A percentile compares a stretch with the other conserved stretches of the same genome.
Conservation (phyloP, 108 stramenopile genomes). For the Skeletonema tropicum region DNA sequence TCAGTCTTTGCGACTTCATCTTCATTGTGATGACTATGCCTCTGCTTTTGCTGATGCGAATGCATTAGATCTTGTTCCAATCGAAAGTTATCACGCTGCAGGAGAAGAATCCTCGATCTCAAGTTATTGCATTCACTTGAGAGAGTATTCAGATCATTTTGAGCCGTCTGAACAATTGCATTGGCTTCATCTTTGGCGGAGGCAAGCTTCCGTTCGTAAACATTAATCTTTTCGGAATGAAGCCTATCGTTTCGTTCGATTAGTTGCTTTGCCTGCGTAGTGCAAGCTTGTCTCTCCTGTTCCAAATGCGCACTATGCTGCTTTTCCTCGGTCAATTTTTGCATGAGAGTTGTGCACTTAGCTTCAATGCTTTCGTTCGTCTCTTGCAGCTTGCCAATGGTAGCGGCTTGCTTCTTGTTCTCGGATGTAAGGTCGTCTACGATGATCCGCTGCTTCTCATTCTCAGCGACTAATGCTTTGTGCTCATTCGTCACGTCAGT, state of each 20-base stretch:
- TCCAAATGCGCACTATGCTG: neutral
- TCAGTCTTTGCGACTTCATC: neutral
- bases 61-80: constrained; percentile 35
- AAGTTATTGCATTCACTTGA: constrained; percentile 35
- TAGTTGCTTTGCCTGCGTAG: neutral
- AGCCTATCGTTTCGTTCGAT: neutral
- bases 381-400: neutral
- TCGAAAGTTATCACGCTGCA: constrained; percentile 30
- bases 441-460: neutral
- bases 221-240: neutral
- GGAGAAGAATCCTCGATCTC: constrained; percentile 24
- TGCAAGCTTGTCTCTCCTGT: neutral
- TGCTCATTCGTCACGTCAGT: neutral
- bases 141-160: constrained; percentile 2
- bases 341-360: neutral
- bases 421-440: neutral
- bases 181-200: neutral
- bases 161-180: neutral
- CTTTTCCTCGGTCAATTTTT: neutral
- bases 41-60: constrained; percentile 11
- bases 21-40: neutral
- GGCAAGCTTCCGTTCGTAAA: neutral
- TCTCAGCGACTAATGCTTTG: neutral
- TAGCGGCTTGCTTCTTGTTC: neutral
- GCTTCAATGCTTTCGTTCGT: neutral